A percentile compares a stretch with the other conserved stretches of the same genome.
phyloP scores from a whole-genome alignment of 257 asterid genomes.

The Plantago elongata region DNA sequence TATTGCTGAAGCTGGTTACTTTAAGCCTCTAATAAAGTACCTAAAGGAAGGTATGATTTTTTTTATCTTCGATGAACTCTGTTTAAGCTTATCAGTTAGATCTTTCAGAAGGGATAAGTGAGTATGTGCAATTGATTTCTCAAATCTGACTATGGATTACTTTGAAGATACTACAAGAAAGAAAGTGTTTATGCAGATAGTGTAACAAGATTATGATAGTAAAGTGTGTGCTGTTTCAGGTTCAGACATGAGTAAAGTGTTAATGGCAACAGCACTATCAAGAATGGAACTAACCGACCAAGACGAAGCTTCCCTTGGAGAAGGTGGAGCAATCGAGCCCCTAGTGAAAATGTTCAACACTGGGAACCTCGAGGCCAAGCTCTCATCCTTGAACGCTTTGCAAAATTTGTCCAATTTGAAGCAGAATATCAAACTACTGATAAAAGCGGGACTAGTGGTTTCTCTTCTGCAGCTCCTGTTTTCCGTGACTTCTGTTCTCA shows the following conservation, averaged over 20 bases:
- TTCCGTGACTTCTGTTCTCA: conserved; percentile 81
- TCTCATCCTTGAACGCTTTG: conserved; percentile 65
- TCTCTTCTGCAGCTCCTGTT: conserved; percentile 79
- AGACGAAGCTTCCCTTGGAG: conserved; percentile 57
- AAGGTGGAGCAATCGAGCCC: conserved; percentile 60
- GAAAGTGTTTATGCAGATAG: too few relatives aligned
- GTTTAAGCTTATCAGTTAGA: neutral
- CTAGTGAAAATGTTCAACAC: conserved; percentile 66
- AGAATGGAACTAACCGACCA: conserved; percentile 74
- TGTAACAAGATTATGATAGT: neutral
- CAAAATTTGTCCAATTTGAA: conserved; percentile 44
- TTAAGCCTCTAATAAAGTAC: conserved; percentile 68
- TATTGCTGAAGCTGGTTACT: conserved; percentile 96
- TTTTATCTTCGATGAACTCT: neutral
- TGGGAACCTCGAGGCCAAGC: conserved; percentile 78
- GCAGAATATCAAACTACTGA: conserved; percentile 52
- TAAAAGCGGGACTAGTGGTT: conserved; percentile 46
- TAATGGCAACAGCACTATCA: conserved; percentile 84
- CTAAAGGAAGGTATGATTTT: conserved; percentile 51
- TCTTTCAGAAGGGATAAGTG: neutral
- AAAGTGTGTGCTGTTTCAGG: conserved; percentile 38
- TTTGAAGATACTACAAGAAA: neutral
- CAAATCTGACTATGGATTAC: neutral
- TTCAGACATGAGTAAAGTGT: conserved; percentile 78
- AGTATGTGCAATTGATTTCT: neutral